These are phyloP conservation scores for Boletus patriciae DNA, from an alignment of 768 basidiomycete species.

Conservation along the genomic window DNA sequence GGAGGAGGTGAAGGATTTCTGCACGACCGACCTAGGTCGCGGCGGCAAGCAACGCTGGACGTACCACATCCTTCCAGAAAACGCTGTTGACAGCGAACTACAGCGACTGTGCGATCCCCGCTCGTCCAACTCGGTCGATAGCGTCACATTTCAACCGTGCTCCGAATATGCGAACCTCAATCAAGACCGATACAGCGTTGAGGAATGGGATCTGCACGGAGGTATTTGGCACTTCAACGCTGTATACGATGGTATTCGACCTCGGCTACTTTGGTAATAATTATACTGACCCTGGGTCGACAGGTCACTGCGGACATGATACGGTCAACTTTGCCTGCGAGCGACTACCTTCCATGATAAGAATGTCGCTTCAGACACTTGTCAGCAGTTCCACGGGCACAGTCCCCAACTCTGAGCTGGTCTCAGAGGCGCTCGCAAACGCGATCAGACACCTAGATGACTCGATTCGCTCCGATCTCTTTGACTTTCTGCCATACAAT, in stretches of 20 bases:
- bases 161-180: constrained; percentile 34
- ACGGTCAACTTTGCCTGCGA: constrained; percentile 46
- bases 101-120: constrained; percentile 37
- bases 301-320: constrained; percentile 50
- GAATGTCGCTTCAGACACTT: constrained; percentile 37
- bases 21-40: constrained; percentile 53
- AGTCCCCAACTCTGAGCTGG: constrained; percentile 30
- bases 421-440: constrained; percentile 41
- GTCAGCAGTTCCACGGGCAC: constrained; percentile 26
- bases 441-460: constrained; percentile 44
- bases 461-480: constrained; percentile 44
- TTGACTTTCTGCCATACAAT: constrained; percentile 43
- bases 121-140: constrained; percentile 36
- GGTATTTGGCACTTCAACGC: constrained; percentile 47
- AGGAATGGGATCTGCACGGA: constrained; percentile 42
- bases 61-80: constrained; percentile 48
- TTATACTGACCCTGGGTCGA: constrained; percentile 17
- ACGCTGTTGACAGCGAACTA: constrained; percentile 41
- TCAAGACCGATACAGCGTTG: constrained; percentile 43
- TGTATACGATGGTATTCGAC: constrained; percentile 43
- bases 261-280: constrained; percentile 23
- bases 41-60: constrained; percentile 54
- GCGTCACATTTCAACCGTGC: constrained; percentile 47
- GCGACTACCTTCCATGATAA: constrained; percentile 43
- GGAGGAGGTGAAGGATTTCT: constrained; percentile 54